phyloP scores from a whole-genome alignment of 495 filamentous ascomycete species.

The Amniculicola lignicola region DNA sequence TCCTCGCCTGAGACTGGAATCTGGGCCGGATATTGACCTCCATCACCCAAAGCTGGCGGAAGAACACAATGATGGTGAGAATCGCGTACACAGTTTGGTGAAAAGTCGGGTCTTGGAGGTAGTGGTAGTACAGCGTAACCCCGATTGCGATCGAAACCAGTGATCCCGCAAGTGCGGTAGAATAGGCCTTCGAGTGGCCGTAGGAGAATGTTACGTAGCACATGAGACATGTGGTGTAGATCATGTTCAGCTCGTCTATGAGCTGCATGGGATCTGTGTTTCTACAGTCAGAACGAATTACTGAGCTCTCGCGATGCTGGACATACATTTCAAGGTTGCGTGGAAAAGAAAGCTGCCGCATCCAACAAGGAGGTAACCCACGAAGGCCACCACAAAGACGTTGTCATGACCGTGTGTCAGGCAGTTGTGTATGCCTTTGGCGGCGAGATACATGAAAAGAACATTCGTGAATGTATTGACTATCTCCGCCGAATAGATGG shows the following conservation, averaged over 20 bases:
- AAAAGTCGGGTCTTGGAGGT: conserved; percentile 86
- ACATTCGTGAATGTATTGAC: conserved; percentile 46
- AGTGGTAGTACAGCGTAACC: conserved; percentile 91
- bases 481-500: conserved; percentile 44
- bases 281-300: too few relatives aligned
- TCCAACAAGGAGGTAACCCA: conserved; percentile 44
- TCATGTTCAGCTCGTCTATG: conserved; percentile 95
- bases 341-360: conserved; percentile 45
- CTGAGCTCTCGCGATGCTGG: too few relatives aligned
- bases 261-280: conserved; percentile 89
- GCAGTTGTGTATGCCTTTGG: conserved; percentile 42
- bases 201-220: conserved; percentile 83
- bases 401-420: conserved; percentile 40
- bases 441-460: conserved; percentile 42
- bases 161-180: conserved; percentile 56
- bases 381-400: conserved; percentile 43
- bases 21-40: conserved; percentile 68
- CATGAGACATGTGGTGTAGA: conserved; percentile 96
- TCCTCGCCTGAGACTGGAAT: conserved; percentile 32
- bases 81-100: conserved; percentile 86
- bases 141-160: conserved; percentile 65
- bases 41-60: conserved; percentile 88
- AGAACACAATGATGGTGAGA: conserved; percentile 72
- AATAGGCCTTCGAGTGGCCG: conserved; percentile 54
- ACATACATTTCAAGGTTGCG: conserved; percentile 44